These are phyloP conservation scores for Aegilops bicornis DNA, from an alignment of 176 grass and related monocot species.

Conservation along the genomic window DNA sequence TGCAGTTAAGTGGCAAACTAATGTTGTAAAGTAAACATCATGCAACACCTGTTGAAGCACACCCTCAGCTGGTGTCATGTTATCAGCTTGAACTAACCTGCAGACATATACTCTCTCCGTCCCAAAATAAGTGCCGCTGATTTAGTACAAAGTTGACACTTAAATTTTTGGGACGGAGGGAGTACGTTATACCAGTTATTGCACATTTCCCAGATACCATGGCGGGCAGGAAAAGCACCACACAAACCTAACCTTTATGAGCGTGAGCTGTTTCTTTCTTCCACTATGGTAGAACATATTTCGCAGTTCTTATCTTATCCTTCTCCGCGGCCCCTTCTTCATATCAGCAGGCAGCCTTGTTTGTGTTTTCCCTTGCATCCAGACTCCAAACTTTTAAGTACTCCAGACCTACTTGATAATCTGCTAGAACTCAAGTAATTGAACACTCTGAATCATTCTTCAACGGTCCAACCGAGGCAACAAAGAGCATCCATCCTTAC, in stretches of 20 bases:
- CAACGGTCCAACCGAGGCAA: neutral
- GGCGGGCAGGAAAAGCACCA: neutral
- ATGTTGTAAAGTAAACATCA: neutral
- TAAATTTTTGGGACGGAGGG: too few relatives aligned
- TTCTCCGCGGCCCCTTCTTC: neutral
- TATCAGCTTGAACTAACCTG: neutral
- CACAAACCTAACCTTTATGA: neutral
- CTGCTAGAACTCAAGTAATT: neutral
- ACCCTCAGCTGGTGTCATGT: neutral
- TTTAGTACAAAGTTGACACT: too few relatives aligned
- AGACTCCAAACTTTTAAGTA: neutral
- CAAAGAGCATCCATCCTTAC: neutral
- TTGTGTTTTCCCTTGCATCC: neutral
- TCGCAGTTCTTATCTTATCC: neutral
- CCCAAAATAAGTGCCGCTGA: too few relatives aligned
- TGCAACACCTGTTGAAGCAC: neutral
- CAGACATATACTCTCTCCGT: neutral
- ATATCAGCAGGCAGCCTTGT: neutral
- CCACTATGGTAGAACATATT: constrained; percentile 5
- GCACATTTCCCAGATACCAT: neutral
- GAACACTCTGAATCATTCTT: neutral
- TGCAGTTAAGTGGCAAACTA: neutral
- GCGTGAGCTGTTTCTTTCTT: neutral
- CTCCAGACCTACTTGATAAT: neutral
- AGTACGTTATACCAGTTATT: neutral